Percentiles rank a stretch among this genome's conserved stretches.
phyloP scores from a whole-genome alignment of 2,329 filamentous ascomycete genomes.

The Teratosphaeria gauchensis region DNA sequence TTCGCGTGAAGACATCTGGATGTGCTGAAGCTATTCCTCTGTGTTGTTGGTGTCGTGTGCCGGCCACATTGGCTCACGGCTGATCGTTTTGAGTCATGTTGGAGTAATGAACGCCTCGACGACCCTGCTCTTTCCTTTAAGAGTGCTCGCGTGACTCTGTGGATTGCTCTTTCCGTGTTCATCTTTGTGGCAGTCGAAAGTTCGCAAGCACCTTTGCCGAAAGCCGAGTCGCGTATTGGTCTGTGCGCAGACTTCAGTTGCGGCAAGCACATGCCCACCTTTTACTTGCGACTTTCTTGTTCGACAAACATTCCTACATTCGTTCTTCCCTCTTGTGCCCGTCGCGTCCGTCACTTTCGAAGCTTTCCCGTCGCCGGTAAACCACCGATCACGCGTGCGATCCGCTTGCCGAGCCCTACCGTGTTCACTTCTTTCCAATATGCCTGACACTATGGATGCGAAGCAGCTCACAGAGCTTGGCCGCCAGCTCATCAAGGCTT shows the following conservation, averaged over 20 bases:
- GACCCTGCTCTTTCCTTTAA: not conserved
- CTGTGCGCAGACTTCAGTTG: not conserved
- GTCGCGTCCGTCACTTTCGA: not conserved
- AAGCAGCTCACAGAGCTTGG: slow-evolving; percentile 71
- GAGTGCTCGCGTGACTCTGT: not conserved
- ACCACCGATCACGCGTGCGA: not conserved
- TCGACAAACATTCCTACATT: not conserved
- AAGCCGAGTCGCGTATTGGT: not conserved
- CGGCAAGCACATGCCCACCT: not conserved
- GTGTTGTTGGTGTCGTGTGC: not conserved
- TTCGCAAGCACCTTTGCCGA: not conserved
- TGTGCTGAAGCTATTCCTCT: slow-evolving; percentile 33
- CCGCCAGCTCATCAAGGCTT: slow-evolving; percentile 71
- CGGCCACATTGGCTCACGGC: slow-evolving; percentile 4
- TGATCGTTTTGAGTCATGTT: not conserved
- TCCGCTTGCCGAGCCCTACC: not conserved
- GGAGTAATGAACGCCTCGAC: not conserved
- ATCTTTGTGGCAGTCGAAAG: not conserved
- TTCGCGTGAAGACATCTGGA: slow-evolving; percentile 34
- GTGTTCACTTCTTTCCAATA: not conserved
- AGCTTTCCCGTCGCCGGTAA: not conserved
- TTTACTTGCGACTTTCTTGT: not conserved
- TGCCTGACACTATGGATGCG: slow-evolving; percentile 53
- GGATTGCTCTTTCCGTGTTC: not conserved
- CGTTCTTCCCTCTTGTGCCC: not conserved